Percentiles rank a stretch among this genome's conserved stretches.
Evolutionary conservation across 768 basidiomycete genomes (phyloP).

Genomic region (Lentinula boryana): DNA sequence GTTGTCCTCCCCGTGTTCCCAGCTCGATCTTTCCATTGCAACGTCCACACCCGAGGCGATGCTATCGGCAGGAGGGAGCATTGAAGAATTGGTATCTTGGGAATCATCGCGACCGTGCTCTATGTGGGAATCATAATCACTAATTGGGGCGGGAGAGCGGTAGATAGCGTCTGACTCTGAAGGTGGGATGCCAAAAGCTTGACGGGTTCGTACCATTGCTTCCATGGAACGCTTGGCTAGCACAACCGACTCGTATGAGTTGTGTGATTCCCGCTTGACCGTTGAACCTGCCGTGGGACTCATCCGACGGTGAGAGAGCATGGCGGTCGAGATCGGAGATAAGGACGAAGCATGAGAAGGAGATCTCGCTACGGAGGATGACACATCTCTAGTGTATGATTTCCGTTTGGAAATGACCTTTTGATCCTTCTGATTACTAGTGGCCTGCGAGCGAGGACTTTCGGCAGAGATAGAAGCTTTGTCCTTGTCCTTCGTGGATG

Average conservation of each 20-base stretch:
- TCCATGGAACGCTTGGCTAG: constrained; percentile 19
- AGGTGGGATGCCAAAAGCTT: constrained; percentile 46
- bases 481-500: not conserved
- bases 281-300: not conserved
- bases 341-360: not conserved
- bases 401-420: not conserved
- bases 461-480: not conserved
- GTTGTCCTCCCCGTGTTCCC: constrained; percentile 4
- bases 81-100: not conserved
- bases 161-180: constrained; percentile 24
- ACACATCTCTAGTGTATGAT: not conserved
- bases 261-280: not conserved
- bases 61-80: constrained; percentile 17
- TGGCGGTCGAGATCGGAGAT: not conserved
- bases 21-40: not conserved
- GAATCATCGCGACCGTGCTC: not conserved
- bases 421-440: not conserved
- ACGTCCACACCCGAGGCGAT: constrained; percentile 15
- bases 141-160: not conserved
- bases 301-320: too few species aligned
- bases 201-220: constrained; percentile 39
- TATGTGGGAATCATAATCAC: not conserved
- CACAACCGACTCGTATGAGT: constrained; percentile 10
- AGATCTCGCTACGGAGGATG: not conserved
- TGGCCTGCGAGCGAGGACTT: not conserved